A percentile compares a stretch with the other conserved stretches of the same genome.
Evolutionary conservation across 257 asterid species (phyloP).

Genomic region (Rehmannia glutinosa): DNA sequence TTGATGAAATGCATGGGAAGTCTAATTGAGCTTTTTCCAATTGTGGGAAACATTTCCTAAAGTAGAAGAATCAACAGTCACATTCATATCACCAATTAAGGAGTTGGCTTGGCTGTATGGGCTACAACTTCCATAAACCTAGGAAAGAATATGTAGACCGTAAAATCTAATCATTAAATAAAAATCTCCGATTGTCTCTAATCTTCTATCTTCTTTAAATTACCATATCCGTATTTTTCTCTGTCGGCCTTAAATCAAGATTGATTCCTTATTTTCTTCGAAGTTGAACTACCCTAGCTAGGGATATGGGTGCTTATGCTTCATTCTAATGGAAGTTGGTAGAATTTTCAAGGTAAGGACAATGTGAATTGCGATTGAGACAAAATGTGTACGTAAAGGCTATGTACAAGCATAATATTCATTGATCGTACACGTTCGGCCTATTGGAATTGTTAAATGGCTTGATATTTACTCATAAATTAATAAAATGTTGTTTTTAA

Average conservation of each 20-base stretch:
- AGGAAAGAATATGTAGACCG: background rate
- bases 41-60: slow-evolving; percentile 19
- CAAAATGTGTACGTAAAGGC: background rate
- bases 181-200: slow-evolving; percentile 14
- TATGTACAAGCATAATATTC: background rate
- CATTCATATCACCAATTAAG: slow-evolving; percentile 25
- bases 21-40: slow-evolving; percentile 21
- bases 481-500: too few species aligned
- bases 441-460: too few species aligned
- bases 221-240: slow-evolving; percentile 14
- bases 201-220: slow-evolving; percentile 13
- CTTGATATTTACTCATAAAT: too few species aligned
- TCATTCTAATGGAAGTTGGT: background rate
- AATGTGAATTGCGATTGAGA: too few species aligned
- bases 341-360: background rate
- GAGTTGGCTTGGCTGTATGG: slow-evolving; percentile 25
- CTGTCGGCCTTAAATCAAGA: slow-evolving; percentile 19
- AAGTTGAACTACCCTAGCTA: slow-evolving; percentile 31
- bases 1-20: slow-evolving; percentile 28
- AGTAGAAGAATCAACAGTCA: slow-evolving; percentile 24
- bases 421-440: background rate
- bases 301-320: slow-evolving; percentile 31
- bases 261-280: slow-evolving; percentile 5
- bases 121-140: slow-evolving; percentile 32
- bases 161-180: slow-evolving; percentile 16